A percentile compares a stretch with the other conserved stretches of the same genome.
Evolutionary conservation across 345 rosid genomes (phyloP).

Genomic region (Corymbia maculata): DNA sequence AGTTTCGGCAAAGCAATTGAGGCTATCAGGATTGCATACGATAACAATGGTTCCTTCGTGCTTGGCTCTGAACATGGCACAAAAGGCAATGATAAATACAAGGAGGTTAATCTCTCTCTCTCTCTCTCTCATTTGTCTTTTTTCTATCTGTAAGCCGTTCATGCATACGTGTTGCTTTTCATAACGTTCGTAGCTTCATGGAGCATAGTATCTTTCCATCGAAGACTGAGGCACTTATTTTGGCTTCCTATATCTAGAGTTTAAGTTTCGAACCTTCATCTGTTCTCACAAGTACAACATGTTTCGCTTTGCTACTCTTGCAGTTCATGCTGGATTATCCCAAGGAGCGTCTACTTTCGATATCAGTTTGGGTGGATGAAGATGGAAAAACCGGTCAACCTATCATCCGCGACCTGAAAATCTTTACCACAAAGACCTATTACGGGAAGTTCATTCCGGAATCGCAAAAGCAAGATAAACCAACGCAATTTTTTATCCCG

Average conservation of each 20-base stretch:
- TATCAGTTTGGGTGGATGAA: accelerated
- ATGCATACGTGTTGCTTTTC: not conserved
- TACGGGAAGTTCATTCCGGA: not conserved
- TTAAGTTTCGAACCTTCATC: not conserved
- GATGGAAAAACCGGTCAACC: not conserved
- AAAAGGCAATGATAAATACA: no score
- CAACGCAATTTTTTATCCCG: not conserved
- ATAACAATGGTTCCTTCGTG: not conserved
- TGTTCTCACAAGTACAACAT: not conserved
- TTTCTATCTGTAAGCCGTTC: not conserved
- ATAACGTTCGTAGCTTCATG: not conserved
- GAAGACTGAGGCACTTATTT: not conserved
- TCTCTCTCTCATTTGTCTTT: not conserved
- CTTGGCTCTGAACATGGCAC: not conserved
- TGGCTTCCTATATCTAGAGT: not conserved
- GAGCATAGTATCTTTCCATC: not conserved
- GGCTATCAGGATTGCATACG: not conserved
- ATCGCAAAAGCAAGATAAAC: no score
- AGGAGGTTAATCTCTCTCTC: not conserved
- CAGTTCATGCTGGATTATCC: not conserved
- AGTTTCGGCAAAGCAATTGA: no score
- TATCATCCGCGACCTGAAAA: not conserved
- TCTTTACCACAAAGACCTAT: not conserved
- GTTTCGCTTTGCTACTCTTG: not conserved
- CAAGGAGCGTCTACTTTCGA: not conserved